Evolutionary conservation across 2,329 filamentous ascomycete genomes (phyloP).

Genomic region (Curvularia verruculosa): DNA sequence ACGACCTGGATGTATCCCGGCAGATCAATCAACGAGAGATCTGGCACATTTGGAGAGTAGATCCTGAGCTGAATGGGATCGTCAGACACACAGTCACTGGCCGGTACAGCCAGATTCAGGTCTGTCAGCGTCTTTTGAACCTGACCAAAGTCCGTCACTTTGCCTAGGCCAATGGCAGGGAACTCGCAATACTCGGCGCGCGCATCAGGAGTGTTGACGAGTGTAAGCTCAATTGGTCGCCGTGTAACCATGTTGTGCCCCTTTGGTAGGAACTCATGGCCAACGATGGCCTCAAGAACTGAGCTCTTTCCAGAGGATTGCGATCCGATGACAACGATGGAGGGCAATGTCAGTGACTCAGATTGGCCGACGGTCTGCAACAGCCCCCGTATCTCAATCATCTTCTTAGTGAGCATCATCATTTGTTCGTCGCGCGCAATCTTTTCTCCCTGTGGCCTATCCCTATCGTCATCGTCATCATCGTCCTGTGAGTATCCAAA

Average conservation of each 20-base stretch:
- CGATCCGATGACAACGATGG: slow-evolving; percentile 98
- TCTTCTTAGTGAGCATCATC: slow-evolving; percentile 99
- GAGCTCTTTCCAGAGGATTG: slow-evolving; percentile 99
- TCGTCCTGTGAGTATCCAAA: slow-evolving; percentile 77
- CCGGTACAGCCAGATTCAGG: slow-evolving; percentile 89
- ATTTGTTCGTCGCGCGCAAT: slow-evolving; percentile 92
- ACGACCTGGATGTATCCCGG: slow-evolving; percentile 97
- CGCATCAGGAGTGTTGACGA: slow-evolving; percentile 91
- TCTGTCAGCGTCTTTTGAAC: slow-evolving; percentile 95
- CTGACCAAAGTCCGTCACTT: slow-evolving; percentile 87
- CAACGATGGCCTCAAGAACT: slow-evolving; percentile 93
- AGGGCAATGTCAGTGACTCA: slow-evolving; percentile 83
- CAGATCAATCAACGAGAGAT: slow-evolving; percentile 93
- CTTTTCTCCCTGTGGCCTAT: slow-evolving; percentile 69
- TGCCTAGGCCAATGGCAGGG: slow-evolving; percentile 85
- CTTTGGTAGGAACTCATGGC: slow-evolving; percentile 96
- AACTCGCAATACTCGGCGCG: slow-evolving; percentile 94
- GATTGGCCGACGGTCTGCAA: slow-evolving; percentile 92
- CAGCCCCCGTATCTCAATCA: slow-evolving; percentile 97
- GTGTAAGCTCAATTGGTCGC: slow-evolving; percentile 90
- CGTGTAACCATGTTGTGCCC: slow-evolving; percentile 99
- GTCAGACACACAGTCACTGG: slow-evolving; percentile 89
- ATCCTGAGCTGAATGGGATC: slow-evolving; percentile 96
- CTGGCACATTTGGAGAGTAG: slow-evolving; percentile 92
- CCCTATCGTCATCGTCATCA: slow-evolving; percentile 70